These are phyloP conservation scores for Saturnispora sanitii DNA, from an alignment of 805 yeast species.

Conservation along the genomic window DNA sequence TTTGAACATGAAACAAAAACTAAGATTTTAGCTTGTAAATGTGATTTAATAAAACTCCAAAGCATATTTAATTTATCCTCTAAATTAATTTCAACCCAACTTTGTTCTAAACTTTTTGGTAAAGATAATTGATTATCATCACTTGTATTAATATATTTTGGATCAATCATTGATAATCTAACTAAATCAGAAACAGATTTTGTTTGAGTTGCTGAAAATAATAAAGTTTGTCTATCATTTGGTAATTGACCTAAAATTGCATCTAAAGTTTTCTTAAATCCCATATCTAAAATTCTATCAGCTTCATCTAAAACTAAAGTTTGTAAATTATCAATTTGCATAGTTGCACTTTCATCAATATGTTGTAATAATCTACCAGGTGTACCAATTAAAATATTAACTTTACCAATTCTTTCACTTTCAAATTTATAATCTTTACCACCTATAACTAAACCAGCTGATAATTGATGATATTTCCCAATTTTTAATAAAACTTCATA, in stretches of 20 bases:
- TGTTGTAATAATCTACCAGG: slow-evolving; percentile 90
- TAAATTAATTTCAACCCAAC: slow-evolving; percentile 59
- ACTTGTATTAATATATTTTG: slow-evolving; percentile 45
- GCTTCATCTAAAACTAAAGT: slow-evolving; percentile 84
- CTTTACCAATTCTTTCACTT: slow-evolving; percentile 64
- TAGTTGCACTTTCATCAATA: slow-evolving; percentile 78
- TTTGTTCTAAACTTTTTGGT: slow-evolving; percentile 80
- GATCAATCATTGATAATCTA: slow-evolving; percentile 58
- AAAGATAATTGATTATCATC: slow-evolving; percentile 33
- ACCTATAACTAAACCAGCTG: slow-evolving; percentile 89
- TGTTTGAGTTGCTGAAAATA: slow-evolving; percentile 86
- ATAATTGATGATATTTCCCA: slow-evolving; percentile 63
- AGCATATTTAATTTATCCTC: slow-evolving; percentile 77
- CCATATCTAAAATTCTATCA: slow-evolving; percentile 89
- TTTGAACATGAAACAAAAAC: slow-evolving; percentile 83
- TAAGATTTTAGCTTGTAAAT: slow-evolving; percentile 66
- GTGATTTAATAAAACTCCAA: slow-evolving; percentile 80
- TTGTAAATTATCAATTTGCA: slow-evolving; percentile 67
- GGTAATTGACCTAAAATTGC: slow-evolving; percentile 72
- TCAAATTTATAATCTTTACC: slow-evolving; percentile 84
- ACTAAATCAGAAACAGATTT: slow-evolving; percentile 78
- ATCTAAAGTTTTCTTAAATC: slow-evolving; percentile 75
- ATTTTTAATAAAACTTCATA: slow-evolving; percentile 79
- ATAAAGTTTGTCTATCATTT: slow-evolving; percentile 67
- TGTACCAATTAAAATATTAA: slow-evolving; percentile 81